Base-by-base conservation (phyloP, 176 grass and related monocot genomes). In the Musa beccarii region DNA sequence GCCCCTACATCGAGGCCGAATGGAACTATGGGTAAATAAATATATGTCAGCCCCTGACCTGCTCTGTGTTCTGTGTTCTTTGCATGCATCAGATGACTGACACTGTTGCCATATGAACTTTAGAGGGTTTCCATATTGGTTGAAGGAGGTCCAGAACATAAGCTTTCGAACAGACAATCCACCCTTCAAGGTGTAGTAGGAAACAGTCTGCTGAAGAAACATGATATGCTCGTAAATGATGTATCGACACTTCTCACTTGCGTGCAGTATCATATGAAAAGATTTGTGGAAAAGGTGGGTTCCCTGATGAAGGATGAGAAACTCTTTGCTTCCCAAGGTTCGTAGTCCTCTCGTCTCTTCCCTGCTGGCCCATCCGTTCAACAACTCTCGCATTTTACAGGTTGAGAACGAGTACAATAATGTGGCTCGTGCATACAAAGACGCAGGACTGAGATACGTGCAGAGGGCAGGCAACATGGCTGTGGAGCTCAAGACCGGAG, bases 331-430 rank as follows among this genome's bases (percentile, higher is more conserved):
- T 82, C 90, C 62, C 90, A 97, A 69, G 94, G 93, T 92, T 69
- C 2, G 76, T 3, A 66, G 10, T 23, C 20, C 24, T 6, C 53
- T 11, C 61, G 0, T 56, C 6, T 71, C 23, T 1, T 26, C 1
- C 64, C 34, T 17, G 2, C 43, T 13, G 69, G 25, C 11, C 57
- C 55, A 25, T 74, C 1, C 34, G 21, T 52, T 28, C 8, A 66
- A 12, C 22, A 26, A 26, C 63, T 66, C 11, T 29, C 10, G 2
- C 25, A 22, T 62, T 49, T 19, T 5, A 53, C 57, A 92, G 94
- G 89, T 97, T n/a, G 94, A 97, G 87, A 97, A 97, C 63, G 94
- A 97, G 72, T 97, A 97, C 67, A 75, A 77, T 59, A 92, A 84
- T 54, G 17, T 97, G 62, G 84, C 75, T 9, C 66, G 56, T 0